Conservation (phyloP, 2,329 filamentous ascomycete species). For the Colletotrichum phormii region DNA sequence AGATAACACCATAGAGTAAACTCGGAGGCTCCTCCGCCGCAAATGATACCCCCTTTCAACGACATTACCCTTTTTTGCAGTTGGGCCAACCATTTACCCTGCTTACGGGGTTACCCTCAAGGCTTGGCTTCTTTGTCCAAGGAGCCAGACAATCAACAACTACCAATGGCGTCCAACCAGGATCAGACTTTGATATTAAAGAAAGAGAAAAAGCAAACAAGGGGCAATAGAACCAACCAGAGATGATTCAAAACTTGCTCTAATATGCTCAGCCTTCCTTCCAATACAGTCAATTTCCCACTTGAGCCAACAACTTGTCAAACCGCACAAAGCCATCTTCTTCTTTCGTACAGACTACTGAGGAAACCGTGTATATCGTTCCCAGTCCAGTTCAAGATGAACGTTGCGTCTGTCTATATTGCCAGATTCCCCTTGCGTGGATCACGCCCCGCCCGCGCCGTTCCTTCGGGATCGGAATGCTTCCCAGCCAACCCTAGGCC, state of each 20-base stretch:
- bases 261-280: conserved; percentile 1
- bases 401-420: neutral
- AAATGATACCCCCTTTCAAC: neutral
- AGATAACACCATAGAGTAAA: conserved; percentile 15
- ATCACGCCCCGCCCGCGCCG: neutral
- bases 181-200: neutral
- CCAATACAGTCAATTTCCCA: neutral
- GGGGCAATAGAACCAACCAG: neutral
- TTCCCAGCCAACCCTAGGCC: neutral
- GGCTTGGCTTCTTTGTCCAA: neutral
- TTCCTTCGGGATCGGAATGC: conserved; percentile 1
- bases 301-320: neutral
- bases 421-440: conserved; percentile 12
- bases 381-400: neutral
- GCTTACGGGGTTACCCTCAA: neutral
- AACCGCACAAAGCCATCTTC: neutral
- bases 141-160: neutral
- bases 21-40: conserved; percentile 26
- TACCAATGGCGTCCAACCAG: neutral
- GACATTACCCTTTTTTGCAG: neutral
- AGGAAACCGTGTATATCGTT: neutral
- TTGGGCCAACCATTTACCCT: neutral
- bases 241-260: conserved; percentile 1
- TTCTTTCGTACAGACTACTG: neutral
- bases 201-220: conserved; percentile 3